Evolutionary conservation across 202 grass and related monocot species (phyloP).

Genomic region (Carex arenaria): DNA sequence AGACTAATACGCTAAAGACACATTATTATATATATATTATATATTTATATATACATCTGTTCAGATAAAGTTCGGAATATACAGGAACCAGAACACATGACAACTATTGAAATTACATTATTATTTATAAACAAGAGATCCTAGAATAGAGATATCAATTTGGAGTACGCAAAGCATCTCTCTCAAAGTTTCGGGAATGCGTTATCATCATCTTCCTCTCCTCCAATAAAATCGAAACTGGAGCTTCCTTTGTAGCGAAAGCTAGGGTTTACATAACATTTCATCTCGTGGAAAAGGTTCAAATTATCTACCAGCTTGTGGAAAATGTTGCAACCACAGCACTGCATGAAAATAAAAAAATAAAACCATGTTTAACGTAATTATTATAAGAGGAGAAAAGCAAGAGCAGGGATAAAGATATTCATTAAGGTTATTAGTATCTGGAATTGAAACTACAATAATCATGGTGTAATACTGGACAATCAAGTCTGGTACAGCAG

Average conservation of each 20-base stretch:
- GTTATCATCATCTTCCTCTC: slow-evolving; percentile 35
- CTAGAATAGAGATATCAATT: slow-evolving; percentile 2
- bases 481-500: background rate
- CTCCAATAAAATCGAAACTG: slow-evolving; percentile 57
- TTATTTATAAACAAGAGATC: slow-evolving; percentile 39
- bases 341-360: slow-evolving; percentile 29
- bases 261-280: slow-evolving; percentile 84
- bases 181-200: slow-evolving; percentile 55
- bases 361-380: background rate
- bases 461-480: background rate
- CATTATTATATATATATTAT: background rate
- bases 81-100: background rate
- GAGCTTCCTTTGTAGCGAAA: slow-evolving; percentile 73
- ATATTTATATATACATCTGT: slow-evolving; percentile 42
- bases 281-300: slow-evolving; percentile 97
- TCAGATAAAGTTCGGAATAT: slow-evolving; percentile 24
- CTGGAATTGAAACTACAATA: background rate
- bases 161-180: background rate
- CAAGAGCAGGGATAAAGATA: background rate
- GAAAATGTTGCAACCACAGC: slow-evolving; percentile 90
- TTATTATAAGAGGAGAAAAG: background rate
- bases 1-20: background rate
- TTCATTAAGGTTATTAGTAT: background rate
- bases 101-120: slow-evolving; percentile 10
- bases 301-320: slow-evolving; percentile 94